Evolutionary conservation across 805 yeast genomes (phyloP).

Genomic region (Saccharomycopsis microspora): DNA sequence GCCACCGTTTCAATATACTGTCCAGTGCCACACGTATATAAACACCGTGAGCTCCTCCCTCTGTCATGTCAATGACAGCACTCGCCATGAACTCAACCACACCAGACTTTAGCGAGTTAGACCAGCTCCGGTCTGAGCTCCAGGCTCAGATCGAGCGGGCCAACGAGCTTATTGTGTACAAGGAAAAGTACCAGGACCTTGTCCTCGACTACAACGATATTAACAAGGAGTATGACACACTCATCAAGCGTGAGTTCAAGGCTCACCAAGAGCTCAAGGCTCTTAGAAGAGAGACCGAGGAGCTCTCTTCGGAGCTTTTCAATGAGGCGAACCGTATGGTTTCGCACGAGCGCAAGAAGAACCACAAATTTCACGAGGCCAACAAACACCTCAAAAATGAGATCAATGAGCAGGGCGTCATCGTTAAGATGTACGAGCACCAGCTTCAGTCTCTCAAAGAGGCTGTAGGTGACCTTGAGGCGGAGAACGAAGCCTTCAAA

Average conservation of each 20-base stretch:
- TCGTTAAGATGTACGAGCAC: slow-evolving; percentile 51
- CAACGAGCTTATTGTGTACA: slow-evolving; percentile 2
- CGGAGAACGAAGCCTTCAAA: slow-evolving; percentile 30
- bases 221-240: slow-evolving; percentile 3
- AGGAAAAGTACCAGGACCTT: slow-evolving; percentile 5
- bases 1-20: no score
- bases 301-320: slow-evolving; percentile 63
- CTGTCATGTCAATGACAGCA: no score
- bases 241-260: slow-evolving; percentile 27
- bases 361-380: slow-evolving; percentile 45
- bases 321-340: slow-evolving; percentile 84
- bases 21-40: no score
- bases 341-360: slow-evolving; percentile 59
- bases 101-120: neutral
- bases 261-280: slow-evolving; percentile 35
- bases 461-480: slow-evolving; percentile 43
- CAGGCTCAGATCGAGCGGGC: neutral
- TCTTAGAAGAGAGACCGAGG: slow-evolving; percentile 68
- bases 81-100: no score
- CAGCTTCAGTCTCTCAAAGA: slow-evolving; percentile 60
- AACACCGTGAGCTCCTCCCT: no score
- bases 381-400: slow-evolving; percentile 42
- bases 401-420: slow-evolving; percentile 57
- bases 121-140: neutral
- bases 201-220: slow-evolving; percentile 6